Evolutionary conservation across 1,284 basidiomycete species (phyloP), one percentile per base, ranked within the genome.

Genomic region (Fistulina hepatica): DNA sequence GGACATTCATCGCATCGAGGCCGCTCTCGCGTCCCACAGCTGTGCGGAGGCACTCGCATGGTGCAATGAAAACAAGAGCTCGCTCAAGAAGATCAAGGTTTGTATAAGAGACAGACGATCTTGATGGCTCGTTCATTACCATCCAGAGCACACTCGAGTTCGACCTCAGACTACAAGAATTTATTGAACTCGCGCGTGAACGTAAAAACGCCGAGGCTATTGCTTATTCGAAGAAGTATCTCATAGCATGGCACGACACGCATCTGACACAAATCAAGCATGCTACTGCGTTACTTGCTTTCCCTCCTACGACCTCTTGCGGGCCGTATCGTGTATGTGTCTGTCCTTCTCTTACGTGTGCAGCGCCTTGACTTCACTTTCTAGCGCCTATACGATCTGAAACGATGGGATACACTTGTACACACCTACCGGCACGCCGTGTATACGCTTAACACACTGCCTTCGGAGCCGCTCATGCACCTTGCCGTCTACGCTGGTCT

Each of bases 11-110:
- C 70, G 80, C 39, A 91, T 97, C 46, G 91, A 97, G 57, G 66
- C 70, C 5, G 89, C 88, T 0, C 68, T 98, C 13, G 60, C 66
- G 12, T 63, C 63, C 34, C 78, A 88, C 47, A 84, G 83, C 51
- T 91, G 90, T 49, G 66, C 80, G 1, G 84, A 92, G 56, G 94
- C 93, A 5, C 65, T 99, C 30, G 72, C 77, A 11, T 99, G 94
- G 94, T 97, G 93, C 51, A 89, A 76, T 42, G 95, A 99, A 67
- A 97, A 99, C 62, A 88, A 94, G 57, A 74, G 78, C 21, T 81
- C 86, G 6, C 69, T 98, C 40, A 79, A 89, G 42, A 97, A 97
- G 65, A 76, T 81, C 52, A 91, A 88, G 69, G 91, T 82, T 41
- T 46, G 69, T 53, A 21, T 7, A 21, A 19, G 24, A 17, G 23